Conservation (phyloP, 257 asterid genomes). For the Craterostigma plantagineum region DNA sequence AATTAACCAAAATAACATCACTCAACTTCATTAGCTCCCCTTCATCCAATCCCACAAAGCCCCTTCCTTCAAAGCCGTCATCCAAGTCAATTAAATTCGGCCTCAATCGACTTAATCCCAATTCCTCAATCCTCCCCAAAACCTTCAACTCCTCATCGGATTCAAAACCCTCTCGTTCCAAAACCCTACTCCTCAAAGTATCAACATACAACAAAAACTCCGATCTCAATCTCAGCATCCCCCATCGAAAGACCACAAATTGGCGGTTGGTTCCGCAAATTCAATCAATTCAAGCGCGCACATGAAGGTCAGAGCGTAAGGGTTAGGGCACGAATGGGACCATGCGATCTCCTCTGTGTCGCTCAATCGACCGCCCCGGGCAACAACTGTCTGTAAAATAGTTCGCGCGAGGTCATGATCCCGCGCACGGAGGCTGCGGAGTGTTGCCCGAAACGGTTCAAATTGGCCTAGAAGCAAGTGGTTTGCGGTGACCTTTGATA, state of each 20-base stretch:
- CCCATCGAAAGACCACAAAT: constrained; percentile 62
- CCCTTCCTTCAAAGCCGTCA: constrained; percentile 11
- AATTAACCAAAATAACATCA: constrained; percentile 35
- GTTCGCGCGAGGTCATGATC: constrained; percentile 58
- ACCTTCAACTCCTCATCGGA: constrained; percentile 30
- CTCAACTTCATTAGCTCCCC: constrained; percentile 44
- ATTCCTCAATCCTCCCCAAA: constrained; percentile 29
- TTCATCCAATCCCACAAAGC: constrained; percentile 20
- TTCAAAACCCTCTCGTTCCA: constrained; percentile 5
- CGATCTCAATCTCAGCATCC: constrained; percentile 49
- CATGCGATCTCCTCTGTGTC: constrained; percentile 43
- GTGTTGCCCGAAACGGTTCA: constrained; percentile 81
- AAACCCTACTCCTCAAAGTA: constrained; percentile 26
- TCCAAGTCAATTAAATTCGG: constrained; percentile 36
- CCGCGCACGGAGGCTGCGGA: constrained; percentile 67
- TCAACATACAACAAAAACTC: constrained; percentile 68
- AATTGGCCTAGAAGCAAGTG: constrained; percentile 79
- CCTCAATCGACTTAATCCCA: constrained; percentile 54
- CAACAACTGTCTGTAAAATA: constrained; percentile 51
- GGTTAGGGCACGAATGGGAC: constrained; percentile 77
- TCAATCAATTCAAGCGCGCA: constrained; percentile 66
- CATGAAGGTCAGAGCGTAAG: constrained; percentile 49
- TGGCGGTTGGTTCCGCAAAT: constrained; percentile 53
- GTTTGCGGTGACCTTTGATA: constrained; percentile 49
- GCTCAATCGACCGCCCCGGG: constrained; percentile 47